Conservation (phyloP, 345 rosid genomes). For the Combretum micranthum region DNA sequence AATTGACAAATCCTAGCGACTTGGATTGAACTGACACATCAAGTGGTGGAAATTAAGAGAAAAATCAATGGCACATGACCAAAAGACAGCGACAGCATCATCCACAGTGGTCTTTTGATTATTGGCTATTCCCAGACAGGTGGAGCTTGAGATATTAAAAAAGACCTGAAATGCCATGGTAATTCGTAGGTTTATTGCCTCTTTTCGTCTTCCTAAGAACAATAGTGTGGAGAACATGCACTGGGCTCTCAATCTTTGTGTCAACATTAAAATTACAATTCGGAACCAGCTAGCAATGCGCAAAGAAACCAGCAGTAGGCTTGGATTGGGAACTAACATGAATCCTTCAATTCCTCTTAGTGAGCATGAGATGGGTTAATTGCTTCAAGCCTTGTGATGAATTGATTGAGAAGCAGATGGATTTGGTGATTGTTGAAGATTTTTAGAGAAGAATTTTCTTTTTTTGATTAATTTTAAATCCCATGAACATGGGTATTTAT, state of each 20-base stretch:
- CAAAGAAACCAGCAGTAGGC: conserved; percentile 58
- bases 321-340: conserved; percentile 53
- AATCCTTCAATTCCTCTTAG: conserved; percentile 42
- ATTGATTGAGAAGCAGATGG: conserved; percentile 48
- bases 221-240: conserved; percentile 54
- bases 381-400: conserved; percentile 30
- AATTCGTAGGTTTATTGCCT: conserved; percentile 66
- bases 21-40: too few relatives aligned
- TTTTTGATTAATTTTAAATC: too few relatives aligned
- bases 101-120: conserved; percentile 47
- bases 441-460: too few relatives aligned
- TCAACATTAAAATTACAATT: conserved; percentile 63
- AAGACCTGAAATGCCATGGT: conserved; percentile 61
- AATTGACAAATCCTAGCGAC: too few relatives aligned
- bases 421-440: too few relatives aligned
- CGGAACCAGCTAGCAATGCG: conserved; percentile 65
- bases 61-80: too few relatives aligned
- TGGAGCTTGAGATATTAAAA: conserved; percentile 47
- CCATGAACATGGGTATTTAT: too few relatives aligned
- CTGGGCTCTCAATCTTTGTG: conserved; percentile 51
- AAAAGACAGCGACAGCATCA: too few relatives aligned
- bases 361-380: conserved; percentile 21
- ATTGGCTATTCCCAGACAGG: conserved; percentile 50
- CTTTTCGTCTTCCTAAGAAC: conserved; percentile 51
- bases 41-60: too few relatives aligned